Percentiles rank a stretch among this genome's conserved stretches.
phyloP scores from a whole-genome alignment of 371 early-diverging fungal species.

The Fennellomyces sp. region DNA sequence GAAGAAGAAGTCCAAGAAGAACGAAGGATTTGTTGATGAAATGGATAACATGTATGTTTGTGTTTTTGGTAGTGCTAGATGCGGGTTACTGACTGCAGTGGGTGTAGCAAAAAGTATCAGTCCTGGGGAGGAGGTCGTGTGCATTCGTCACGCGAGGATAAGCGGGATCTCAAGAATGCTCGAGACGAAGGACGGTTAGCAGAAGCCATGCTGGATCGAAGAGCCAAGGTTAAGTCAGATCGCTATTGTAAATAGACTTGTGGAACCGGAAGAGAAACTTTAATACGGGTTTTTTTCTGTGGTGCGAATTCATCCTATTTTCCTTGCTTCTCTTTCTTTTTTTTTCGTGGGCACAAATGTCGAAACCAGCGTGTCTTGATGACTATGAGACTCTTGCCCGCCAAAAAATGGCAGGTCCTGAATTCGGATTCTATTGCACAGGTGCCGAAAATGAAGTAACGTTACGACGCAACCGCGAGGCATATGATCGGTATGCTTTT shows the following conservation, averaged over 20 bases:
- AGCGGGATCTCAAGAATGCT: slow-evolving; percentile 62
- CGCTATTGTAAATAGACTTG: slow-evolving; percentile 76
- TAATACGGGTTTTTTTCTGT: neutral
- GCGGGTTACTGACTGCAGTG: neutral
- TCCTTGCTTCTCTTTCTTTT: neutral
- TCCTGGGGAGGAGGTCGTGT: slow-evolving; percentile 70
- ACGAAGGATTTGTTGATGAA: slow-evolving; percentile 24
- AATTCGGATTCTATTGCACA: slow-evolving; percentile 56
- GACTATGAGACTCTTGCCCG: slow-evolving; percentile 19
- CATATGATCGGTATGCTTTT: slow-evolving; percentile 76
- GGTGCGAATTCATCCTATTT: neutral
- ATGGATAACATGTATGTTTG: slow-evolving; percentile 45
- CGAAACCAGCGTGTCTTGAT: slow-evolving; percentile 11
- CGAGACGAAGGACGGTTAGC: slow-evolving; percentile 73
- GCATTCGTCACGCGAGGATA: slow-evolving; percentile 49
- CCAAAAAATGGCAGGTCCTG: slow-evolving; percentile 1
- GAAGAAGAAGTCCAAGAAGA: slow-evolving; percentile 31
- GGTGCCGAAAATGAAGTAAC: slow-evolving; percentile 87
- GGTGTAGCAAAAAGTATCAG: slow-evolving; percentile 63
- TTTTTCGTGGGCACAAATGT: slow-evolving; percentile 4
- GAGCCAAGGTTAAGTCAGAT: slow-evolving; percentile 83
- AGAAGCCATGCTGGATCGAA: slow-evolving; percentile 79
- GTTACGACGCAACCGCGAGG: slow-evolving; percentile 74
- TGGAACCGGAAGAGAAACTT: neutral
- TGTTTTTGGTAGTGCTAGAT: neutral